Evolutionary conservation across 176 grass and related monocot genomes (phyloP).

Genomic region (Paspalum vaginatum): DNA sequence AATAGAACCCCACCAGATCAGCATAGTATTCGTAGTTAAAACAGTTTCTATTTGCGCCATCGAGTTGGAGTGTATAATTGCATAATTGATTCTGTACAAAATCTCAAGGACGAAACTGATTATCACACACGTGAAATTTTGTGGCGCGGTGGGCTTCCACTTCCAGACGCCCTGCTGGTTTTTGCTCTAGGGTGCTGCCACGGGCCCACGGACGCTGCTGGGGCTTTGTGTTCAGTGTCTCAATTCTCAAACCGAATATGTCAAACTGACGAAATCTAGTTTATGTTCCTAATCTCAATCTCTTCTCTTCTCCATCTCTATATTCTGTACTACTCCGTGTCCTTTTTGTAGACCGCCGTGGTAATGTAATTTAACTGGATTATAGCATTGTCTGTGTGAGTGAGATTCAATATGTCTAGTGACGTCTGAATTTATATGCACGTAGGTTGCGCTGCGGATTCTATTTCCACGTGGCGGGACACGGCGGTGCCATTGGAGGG

Average conservation of each 20-base stretch:
- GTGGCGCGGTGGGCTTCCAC: no score
- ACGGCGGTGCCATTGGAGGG: neutral
- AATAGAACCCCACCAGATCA: constrained; percentile 40
- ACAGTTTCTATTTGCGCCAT: neutral
- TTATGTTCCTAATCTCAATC: neutral
- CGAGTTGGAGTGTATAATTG: constrained; percentile 12
- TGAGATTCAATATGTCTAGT: no score
- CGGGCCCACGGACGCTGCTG: neutral
- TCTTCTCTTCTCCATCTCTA: no score
- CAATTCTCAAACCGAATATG: neutral
- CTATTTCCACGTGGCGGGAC: neutral
- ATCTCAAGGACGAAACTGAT: neutral
- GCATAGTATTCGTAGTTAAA: neutral
- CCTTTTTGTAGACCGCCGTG: no score
- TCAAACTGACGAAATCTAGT: neutral
- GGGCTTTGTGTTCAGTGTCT: neutral
- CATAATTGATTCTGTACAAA: neutral
- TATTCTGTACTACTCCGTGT: no score
- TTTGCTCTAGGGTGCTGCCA: neutral
- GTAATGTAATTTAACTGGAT: no score
- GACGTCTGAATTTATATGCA: no score
- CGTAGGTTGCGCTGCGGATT: neutral
- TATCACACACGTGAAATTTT: neutral
- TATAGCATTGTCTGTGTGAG: no score
- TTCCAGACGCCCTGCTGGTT: neutral